Evolutionary conservation across 805 yeast species (phyloP), one percentile per base, ranked within the genome.

Genomic region (Teunomyces lycoperdinae): DNA sequence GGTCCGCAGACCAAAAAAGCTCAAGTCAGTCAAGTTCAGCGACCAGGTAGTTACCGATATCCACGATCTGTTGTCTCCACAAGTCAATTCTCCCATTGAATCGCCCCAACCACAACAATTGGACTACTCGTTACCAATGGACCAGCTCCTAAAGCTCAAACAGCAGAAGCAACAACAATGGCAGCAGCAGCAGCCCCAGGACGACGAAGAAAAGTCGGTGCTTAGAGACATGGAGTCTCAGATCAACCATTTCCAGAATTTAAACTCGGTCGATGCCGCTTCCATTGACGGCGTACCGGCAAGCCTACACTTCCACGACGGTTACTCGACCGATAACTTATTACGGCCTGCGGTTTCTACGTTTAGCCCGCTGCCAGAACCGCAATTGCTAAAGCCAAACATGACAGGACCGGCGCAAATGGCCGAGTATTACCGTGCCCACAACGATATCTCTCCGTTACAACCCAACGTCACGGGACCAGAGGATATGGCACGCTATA

Each of bases 91-190:
- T 7, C 59, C 63, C 3, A 50, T 60, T 6, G 56, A 58, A 2
- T 50, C 64, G 2, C 58, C 66, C 0, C 49, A 48, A 9, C 64
- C 67, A n/a, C 54, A 55, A 16, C 59, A 63, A 26, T 54, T 85
- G 26, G 92, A 87, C 59, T 69, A 78, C 45, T 76, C 86, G 1
- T 66, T 87, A 16, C 91, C 94, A 5, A 87, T 87, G 95, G 88
- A 84, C 57, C 89, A 87, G 60, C 63, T 87, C 27, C 57, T 87
- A 39, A 74, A 72, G 46, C 63, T 82, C 55, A 50, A 50, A 20
- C 57, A 44, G 30, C 55, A 50, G 29, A 47, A 46, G 27, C 55
- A 42, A 29, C 43, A 38, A 8, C 36, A 17, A 27, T 20, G 9
- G 16, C 41, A 46, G 24, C 55, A 38, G 8, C 36, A 35, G 13